Conservation (phyloP, 352 stramenopile species). For the Globisporangium cylindrosporum region DNA sequence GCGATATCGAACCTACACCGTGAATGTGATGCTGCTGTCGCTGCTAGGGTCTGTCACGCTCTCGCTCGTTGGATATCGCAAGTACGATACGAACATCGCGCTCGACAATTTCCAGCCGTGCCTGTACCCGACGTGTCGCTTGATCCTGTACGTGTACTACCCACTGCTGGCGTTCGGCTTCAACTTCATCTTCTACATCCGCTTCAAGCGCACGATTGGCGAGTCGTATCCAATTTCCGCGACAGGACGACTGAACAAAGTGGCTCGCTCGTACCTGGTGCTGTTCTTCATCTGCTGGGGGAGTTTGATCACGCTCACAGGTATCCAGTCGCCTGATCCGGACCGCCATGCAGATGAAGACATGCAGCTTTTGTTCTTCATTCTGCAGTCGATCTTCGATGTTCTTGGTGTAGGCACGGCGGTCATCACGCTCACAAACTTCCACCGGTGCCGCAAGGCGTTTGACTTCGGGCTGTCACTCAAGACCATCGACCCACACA, state of each 20-base stretch:
- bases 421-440: constrained; percentile 73
- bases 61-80: constrained; percentile 52
- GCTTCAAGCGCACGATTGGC: constrained; percentile 73
- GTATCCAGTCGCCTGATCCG: constrained; percentile 34
- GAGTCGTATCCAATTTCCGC: constrained; percentile 69
- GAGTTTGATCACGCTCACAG: constrained; percentile 63
- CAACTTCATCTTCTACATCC: constrained; percentile 78
- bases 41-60: constrained; percentile 56
- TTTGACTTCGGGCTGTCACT: constrained; percentile 80
- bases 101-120: constrained; percentile 54
- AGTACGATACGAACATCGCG: constrained; percentile 24
- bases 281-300: constrained; percentile 76
- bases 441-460: constrained; percentile 60
- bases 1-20: constrained; percentile 54
- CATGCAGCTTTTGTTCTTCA: constrained; percentile 32
- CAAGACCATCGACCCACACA: constrained; percentile 73
- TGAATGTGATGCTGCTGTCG: constrained; percentile 68
- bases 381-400: constrained; percentile 68
- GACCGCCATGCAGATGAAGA: constrained; percentile 17
- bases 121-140: constrained; percentile 59
- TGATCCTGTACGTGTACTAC: constrained; percentile 80
- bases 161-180: constrained; percentile 67
- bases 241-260: constrained; percentile 59
- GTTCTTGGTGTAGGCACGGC: constrained; percentile 62
- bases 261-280: constrained; percentile 64